Evolutionary conservation across 2,329 filamentous ascomycete species (phyloP).

Genomic region (Rhynchosporium graminicola): DNA sequence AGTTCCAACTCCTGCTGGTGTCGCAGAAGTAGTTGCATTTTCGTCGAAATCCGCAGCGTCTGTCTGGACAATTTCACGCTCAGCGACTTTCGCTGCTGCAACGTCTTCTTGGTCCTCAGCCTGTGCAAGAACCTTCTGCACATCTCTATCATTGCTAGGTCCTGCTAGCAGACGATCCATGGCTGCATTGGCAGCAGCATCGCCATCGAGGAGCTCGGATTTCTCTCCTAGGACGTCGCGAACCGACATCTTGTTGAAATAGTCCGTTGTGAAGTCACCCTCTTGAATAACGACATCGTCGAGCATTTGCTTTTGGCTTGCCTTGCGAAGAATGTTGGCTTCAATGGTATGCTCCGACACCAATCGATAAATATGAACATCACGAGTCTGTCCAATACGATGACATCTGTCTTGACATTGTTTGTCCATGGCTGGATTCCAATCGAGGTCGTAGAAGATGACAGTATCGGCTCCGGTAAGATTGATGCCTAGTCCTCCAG

Average conservation of each 20-base stretch:
- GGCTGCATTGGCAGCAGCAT: constrained; percentile 75
- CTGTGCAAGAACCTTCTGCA: constrained; percentile 76
- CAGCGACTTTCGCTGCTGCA: constrained; percentile 80
- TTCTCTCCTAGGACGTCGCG: constrained; percentile 66
- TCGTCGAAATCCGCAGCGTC: constrained; percentile 86
- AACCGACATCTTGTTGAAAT: constrained; percentile 77
- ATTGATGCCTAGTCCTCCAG: constrained; percentile 93
- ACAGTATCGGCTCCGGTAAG: constrained; percentile 95
- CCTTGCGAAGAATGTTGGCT: constrained; percentile 94
- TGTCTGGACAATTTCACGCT: constrained; percentile 81
- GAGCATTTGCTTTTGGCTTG: constrained; percentile 95
- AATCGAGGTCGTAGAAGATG: constrained; percentile 98
- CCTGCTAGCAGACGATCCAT: constrained; percentile 81
- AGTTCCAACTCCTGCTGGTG: constrained; percentile 36
- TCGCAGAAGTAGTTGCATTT: constrained; percentile 46
- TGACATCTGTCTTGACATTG: constrained; percentile 98
- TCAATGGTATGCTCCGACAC: constrained; percentile 95
- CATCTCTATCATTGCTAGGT: constrained; percentile 58
- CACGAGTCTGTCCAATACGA: constrained; percentile 94
- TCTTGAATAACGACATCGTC: constrained; percentile 99
- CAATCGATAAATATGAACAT: constrained; percentile 96
- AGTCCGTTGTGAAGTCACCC: constrained; percentile 95
- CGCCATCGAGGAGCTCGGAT: constrained; percentile 55
- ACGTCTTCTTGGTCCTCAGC: constrained; percentile 94
- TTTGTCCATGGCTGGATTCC: constrained; percentile 99